These are phyloP conservation scores for Fusarium pseudonygamai DNA, from an alignment of 2,329 filamentous ascomycete species.

Conservation along the genomic window DNA sequence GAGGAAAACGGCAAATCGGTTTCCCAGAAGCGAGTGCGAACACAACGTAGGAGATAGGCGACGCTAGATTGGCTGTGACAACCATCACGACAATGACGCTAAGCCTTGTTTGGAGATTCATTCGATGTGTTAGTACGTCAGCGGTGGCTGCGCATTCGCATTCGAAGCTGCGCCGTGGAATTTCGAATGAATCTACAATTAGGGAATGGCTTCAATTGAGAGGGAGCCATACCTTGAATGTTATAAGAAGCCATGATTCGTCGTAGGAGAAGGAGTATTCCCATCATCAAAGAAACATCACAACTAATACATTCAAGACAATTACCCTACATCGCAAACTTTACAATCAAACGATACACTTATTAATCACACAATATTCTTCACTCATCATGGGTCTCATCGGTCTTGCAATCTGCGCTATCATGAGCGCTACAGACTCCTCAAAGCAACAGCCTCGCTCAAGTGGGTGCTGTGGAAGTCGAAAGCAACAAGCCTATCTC, in stretches of 20 bases:
- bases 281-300: neutral
- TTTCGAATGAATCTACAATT: constrained; percentile 29
- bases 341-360: neutral
- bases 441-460: neutral
- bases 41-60: neutral
- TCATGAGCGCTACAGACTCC: neutral
- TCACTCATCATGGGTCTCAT: constrained; percentile 34
- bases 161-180: neutral
- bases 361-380: neutral
- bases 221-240: neutral
- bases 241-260: constrained; percentile 17
- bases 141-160: constrained; percentile 29
- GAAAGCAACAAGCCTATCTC: neutral
- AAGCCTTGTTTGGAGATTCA: constrained; percentile 22
- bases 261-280: neutral
- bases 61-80: constrained; percentile 4
- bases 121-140: constrained; percentile 32
- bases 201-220: neutral
- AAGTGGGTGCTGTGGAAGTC: neutral
- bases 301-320: neutral
- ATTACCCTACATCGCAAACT: neutral
- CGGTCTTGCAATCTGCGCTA: constrained; percentile 8
- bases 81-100: neutral
- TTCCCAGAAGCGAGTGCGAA: constrained; percentile 14
- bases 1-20: neutral